A percentile compares a stretch with the other conserved stretches of the same genome.
Conservation (phyloP, 2,329 filamentous ascomycete species). For the Ramularia endophylla region DNA sequence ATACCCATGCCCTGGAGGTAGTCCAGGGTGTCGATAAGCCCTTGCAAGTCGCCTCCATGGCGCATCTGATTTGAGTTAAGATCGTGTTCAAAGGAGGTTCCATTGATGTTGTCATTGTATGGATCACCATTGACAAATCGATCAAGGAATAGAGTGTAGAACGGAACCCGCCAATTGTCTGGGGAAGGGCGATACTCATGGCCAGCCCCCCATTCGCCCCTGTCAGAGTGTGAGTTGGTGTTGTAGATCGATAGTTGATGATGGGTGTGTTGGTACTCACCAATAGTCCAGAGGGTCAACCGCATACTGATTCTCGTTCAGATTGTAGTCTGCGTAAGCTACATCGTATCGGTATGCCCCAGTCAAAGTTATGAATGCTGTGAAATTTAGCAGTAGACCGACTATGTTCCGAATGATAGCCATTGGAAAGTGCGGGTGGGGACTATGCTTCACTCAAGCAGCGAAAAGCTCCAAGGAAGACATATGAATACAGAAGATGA, state of each 20-base stretch:
- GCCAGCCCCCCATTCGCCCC: constrained; percentile 44
- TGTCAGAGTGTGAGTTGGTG: too few relatives aligned
- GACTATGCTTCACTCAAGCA: too few relatives aligned
- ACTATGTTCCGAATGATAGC: too few relatives aligned
- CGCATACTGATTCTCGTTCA: constrained; percentile 53
- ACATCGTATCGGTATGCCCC: constrained; percentile 37
- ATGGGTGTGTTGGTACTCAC: constrained; percentile 41
- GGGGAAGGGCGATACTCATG: constrained; percentile 51
- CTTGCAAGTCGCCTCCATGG: constrained; percentile 54
- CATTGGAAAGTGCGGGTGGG: too few relatives aligned
- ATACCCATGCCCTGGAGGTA: constrained; percentile 60
- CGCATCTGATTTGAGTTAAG: constrained; percentile 54
- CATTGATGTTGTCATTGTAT: constrained; percentile 56
- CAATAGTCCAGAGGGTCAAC: constrained; percentile 51
- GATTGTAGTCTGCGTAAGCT: constrained; percentile 47
- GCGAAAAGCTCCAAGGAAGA: too few relatives aligned
- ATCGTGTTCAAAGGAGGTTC: constrained; percentile 57
- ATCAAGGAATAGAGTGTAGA: constrained; percentile 59
- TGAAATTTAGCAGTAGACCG: too few relatives aligned
- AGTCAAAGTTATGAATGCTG: not conserved
- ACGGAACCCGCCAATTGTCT: constrained; percentile 56
- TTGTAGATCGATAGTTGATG: too few relatives aligned
- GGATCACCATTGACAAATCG: constrained; percentile 60
- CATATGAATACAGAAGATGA: too few relatives aligned
- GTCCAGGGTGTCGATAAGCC: constrained; percentile 56